Evolutionary conservation across 495 filamentous ascomycete species (phyloP), one percentile per base, ranked within the genome.

Genomic region (Podospora pseudopauciseta): DNA sequence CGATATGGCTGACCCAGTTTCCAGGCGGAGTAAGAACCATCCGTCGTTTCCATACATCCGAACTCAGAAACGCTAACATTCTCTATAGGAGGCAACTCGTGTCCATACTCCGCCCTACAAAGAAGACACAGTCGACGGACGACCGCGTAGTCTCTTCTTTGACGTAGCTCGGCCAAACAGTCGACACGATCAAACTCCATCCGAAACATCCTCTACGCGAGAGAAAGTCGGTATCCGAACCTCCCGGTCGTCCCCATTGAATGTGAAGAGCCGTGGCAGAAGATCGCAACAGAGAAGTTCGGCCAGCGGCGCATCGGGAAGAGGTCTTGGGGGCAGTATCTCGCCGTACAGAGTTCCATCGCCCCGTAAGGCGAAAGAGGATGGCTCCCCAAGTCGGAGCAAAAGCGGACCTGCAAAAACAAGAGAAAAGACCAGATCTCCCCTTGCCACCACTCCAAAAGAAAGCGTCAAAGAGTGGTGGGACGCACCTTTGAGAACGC

Each of bases 81-180:
- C 23, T 23, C 23, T 23, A 23, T 23, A 86, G 83, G 82, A 85
- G 72, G 83, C 83, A 9, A 80, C 60, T 5, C 78, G 83, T 11
- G 72, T 86, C 0, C 72, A 77, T 55, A 84, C 86, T 23, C 86
- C 86, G 0, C 79, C 83, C 0, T 72, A 81, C 26, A 76, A 72
- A 56, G 73, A 77, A 55, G 72, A 68, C 26, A 70, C 72, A 5
- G 70, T 71, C 5, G 72, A 76, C 11, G 65, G 74, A 4, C 76
- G 74, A 32, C 73, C 75, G 2, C 78, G 79, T 13, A 81, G 80
- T 2, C 80, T 86, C 70, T 86, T 86, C 74, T 82, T 84, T 67
- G 81, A 86, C 61, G 77, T 85, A 32, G 68, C 60, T 56, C 60
- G 60, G 6, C 26, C 30, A 62, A 63, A 6, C 61, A 34, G 19